Evolutionary conservation across 2,329 filamentous ascomycete species (phyloP).

Genomic region (Clonostachys byssicola): DNA sequence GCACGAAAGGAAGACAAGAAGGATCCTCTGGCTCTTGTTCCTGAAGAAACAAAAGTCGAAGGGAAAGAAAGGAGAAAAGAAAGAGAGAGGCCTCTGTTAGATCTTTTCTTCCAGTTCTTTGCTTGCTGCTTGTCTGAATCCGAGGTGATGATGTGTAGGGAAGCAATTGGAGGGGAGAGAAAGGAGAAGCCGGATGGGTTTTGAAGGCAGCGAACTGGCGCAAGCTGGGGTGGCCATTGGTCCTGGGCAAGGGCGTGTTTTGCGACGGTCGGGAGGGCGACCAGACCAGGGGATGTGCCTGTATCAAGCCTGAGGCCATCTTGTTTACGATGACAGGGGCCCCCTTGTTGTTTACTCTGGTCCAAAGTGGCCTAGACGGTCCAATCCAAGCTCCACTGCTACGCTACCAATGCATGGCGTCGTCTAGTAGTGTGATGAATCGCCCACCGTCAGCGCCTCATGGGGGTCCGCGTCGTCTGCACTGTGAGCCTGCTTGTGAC

Average conservation of each 20-base stretch:
- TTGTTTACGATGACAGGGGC: slow-evolving; percentile 4
- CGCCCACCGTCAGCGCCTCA: too few species aligned
- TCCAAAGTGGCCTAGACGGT: not conserved
- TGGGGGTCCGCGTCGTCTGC: too few species aligned
- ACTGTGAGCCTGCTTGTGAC: too few species aligned
- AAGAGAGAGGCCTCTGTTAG: slow-evolving; percentile 22
- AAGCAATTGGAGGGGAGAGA: slow-evolving; percentile 30
- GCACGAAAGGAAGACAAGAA: slow-evolving; percentile 66
- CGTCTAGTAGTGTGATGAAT: too few species aligned
- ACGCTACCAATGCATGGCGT: too few species aligned
- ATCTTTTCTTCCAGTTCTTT: slow-evolving; percentile 20
- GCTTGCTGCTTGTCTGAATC: slow-evolving; percentile 14
- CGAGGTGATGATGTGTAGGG: slow-evolving; percentile 23
- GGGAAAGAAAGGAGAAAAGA: slow-evolving; percentile 23
- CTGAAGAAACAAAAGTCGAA: slow-evolving; percentile 49
- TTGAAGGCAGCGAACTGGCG: slow-evolving; percentile 19
- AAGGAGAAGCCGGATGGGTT: slow-evolving; percentile 20
- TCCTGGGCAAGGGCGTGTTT: not conserved
- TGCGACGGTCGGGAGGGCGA: not conserved
- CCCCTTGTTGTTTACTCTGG: slow-evolving; percentile 6
- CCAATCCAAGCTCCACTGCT: too few species aligned
- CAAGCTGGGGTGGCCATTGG: slow-evolving; percentile 21
- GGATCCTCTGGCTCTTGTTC: slow-evolving; percentile 60
- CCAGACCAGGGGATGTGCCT: slow-evolving; percentile 3
- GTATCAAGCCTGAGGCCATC: slow-evolving; percentile 1